Conservation (phyloP, 2,329 filamentous ascomycete genomes). For the Ophiostoma quercus region DNA sequence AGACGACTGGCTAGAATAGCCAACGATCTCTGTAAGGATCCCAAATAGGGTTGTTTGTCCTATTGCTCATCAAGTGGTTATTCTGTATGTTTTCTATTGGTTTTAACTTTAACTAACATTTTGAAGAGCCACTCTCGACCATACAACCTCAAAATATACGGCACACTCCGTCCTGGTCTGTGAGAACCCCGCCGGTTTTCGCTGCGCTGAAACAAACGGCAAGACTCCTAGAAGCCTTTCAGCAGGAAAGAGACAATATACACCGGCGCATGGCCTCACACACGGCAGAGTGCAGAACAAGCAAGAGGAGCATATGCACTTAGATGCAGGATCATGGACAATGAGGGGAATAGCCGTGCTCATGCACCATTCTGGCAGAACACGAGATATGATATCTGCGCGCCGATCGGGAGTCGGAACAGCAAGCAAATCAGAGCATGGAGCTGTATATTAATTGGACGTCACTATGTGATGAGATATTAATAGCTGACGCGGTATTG, state of each 20-base stretch:
- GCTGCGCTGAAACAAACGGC: background rate
- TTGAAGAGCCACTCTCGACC: background rate
- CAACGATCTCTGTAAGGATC: constrained; percentile 2
- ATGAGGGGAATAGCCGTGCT: background rate
- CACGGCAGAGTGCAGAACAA: background rate
- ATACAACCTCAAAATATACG: background rate
- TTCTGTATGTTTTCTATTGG: background rate
- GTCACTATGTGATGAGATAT: too few relatives aligned
- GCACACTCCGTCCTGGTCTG: background rate
- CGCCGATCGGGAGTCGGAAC: background rate
- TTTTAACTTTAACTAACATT: background rate
- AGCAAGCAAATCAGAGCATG: background rate
- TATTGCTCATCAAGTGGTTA: background rate
- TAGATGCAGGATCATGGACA: background rate
- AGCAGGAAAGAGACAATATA: background rate
- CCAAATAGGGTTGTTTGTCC: background rate
- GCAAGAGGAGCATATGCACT: background rate
- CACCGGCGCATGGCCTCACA: background rate
- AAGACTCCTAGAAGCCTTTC: background rate
- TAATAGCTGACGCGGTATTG: too few relatives aligned
- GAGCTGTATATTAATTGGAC: background rate
- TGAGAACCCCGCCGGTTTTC: background rate
- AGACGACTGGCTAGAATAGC: background rate
- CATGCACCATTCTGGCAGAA: background rate
- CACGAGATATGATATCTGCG: background rate